A percentile compares a stretch with the other conserved stretches of the same genome.
Evolutionary conservation across 2,329 filamentous ascomycete genomes (phyloP).

Genomic region (Aspergillus novofumigatus): DNA sequence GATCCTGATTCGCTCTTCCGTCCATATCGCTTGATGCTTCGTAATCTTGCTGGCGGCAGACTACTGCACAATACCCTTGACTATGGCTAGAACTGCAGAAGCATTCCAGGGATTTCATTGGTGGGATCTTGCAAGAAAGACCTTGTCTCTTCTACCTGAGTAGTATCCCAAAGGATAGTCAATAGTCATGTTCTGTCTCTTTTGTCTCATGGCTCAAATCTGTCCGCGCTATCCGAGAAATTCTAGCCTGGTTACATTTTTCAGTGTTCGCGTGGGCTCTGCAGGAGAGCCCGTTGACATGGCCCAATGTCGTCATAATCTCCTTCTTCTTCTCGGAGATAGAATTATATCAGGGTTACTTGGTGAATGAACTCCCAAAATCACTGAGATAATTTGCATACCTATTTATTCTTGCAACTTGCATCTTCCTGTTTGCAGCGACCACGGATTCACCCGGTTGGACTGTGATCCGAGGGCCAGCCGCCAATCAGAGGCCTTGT

Average conservation of each 20-base stretch:
- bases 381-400: neutral
- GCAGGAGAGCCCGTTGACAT: neutral
- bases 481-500: conserved; percentile 11
- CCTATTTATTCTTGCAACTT: neutral
- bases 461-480: neutral
- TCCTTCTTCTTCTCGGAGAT: neutral
- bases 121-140: neutral
- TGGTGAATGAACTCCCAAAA: no score
- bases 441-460: neutral
- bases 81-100: neutral
- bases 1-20: neutral
- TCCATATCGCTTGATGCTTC: neutral
- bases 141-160: neutral
- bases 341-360: neutral
- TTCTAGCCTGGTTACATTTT: neutral
- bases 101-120: neutral
- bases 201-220: neutral
- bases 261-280: neutral
- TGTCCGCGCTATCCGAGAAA: neutral
- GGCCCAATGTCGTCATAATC: neutral
- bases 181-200: neutral
- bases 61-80: neutral
- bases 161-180: neutral
- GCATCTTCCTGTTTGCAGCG: neutral
- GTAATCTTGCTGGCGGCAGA: neutral